Evolutionary conservation across 2,329 filamentous ascomycete species (phyloP), one percentile per base, ranked within the genome.

Genomic region (Alternaria triticimaculans): DNA sequence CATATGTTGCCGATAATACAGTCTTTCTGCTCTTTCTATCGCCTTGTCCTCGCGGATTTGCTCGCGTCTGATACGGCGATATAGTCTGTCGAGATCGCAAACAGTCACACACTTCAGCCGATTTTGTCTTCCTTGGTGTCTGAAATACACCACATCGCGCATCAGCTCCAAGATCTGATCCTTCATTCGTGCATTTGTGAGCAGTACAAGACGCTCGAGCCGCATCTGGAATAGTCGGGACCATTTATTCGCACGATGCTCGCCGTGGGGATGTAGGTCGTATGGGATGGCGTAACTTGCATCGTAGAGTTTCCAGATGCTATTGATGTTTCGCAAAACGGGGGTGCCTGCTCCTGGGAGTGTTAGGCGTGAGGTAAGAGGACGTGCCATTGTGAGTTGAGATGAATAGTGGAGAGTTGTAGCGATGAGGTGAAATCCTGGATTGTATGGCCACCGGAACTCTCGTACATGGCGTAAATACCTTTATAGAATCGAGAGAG

Each of bases 1-100:
- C 37, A 18, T 3, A 6, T 41, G 37, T 18, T 41, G 37, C 9
- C 9, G 37, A 11, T 41, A 18, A 9, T 0, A 6, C 37, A 41
- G 3, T 26, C 25, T 48, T 48, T 45, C 43, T 8, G 21, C 46
- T 49, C 37, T 41, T 0, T 41, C 37, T 2, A 1, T 1, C 4
- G 33, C 33, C 0, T 2, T 41, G 4, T n/a, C 2, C 8, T 10
- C 15, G 4, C 33, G 0, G 0, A 41, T 10, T 1, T 41, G 37
- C 2, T 41, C 37, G 37, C 37, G 37, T 3, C 37, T 49, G 3
- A 49, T 26, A 0, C 25, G 0, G 0, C 14, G 1, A 0, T 37
- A 53, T 1, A 53, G 11, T 0, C 25, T 53, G 0, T 20, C 30
- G 2, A 53, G 49, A 1, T 53, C 49, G 20, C 26, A 18, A 3